A percentile compares a stretch with the other conserved stretches of the same genome.
phyloP scores from a whole-genome alignment of 2,329 filamentous ascomycete species.

The Cladophialophora psammophila region DNA sequence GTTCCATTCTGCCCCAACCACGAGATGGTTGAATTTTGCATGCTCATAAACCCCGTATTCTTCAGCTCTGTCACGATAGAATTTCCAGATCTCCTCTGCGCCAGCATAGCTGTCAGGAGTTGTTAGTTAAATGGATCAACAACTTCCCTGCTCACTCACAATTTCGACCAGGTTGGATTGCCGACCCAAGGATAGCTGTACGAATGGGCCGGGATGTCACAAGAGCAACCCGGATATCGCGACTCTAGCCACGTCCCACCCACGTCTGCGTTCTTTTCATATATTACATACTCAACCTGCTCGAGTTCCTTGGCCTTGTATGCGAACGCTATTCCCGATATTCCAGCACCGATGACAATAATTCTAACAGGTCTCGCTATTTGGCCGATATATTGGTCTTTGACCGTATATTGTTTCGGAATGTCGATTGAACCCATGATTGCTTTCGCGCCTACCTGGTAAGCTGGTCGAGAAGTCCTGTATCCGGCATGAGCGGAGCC shows the following conservation, averaged over 20 bases:
- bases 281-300: constrained; percentile 16
- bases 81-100: constrained; percentile 1
- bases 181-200: not conserved
- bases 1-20: constrained; percentile 52
- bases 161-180: constrained; percentile 1
- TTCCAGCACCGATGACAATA: constrained; percentile 18
- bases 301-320: constrained; percentile 7
- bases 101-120: not conserved
- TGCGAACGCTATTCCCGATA: constrained; percentile 20
- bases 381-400: not conserved
- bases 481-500: no score
- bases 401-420: not conserved
- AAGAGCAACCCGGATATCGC: constrained; percentile 46
- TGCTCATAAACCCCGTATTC: constrained; percentile 54
- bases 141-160: not conserved
- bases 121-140: not conserved
- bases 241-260: constrained; percentile 48
- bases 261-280: constrained; percentile 58
- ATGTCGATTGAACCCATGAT: not conserved
- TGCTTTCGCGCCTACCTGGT: no score
- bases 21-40: constrained; percentile 52
- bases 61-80: constrained; percentile 52
- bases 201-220: constrained; percentile 6
- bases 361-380: not conserved
- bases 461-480: no score